A percentile compares a stretch with the other conserved stretches of the same genome.
Conservation (phyloP, 31 red algal species). For the Asparagopsis taxiformis region DNA sequence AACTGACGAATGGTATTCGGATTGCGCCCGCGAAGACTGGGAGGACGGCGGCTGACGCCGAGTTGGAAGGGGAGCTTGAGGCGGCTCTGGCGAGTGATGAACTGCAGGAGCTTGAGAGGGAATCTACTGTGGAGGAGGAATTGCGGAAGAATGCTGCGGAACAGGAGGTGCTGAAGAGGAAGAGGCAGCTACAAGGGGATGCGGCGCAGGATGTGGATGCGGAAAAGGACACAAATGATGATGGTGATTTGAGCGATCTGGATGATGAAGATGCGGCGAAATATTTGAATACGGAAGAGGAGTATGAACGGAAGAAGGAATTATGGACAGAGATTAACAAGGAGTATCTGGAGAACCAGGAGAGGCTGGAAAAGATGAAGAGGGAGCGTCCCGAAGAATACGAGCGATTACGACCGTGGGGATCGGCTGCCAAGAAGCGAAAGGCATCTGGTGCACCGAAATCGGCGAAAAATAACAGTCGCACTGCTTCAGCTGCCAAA, state of each 20-base stretch:
- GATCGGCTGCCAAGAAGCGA: slow-evolving; percentile 29
- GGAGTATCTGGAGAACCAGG: slow-evolving; percentile 87
- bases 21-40: slow-evolving; percentile 9
- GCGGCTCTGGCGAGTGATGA: slow-evolving; percentile 14
- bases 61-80: slow-evolving; percentile 7
- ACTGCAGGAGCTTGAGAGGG: slow-evolving; percentile 24
- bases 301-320: slow-evolving; percentile 62
- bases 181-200: neutral
- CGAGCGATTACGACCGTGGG: slow-evolving; percentile 50
- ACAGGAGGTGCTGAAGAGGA: neutral
- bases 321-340: slow-evolving; percentile 78
- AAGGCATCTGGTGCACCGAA: slow-evolving; percentile 9
- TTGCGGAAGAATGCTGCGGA: slow-evolving; percentile 1
- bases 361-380: slow-evolving; percentile 65
- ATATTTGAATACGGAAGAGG: slow-evolving; percentile 81
- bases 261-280: slow-evolving; percentile 72
- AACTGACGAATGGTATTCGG: neutral
- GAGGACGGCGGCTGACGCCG: slow-evolving; percentile 17
- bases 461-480: slow-evolving; percentile 7
- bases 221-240: slow-evolving; percentile 6
- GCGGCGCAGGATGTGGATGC: neutral
- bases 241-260: slow-evolving; percentile 65
- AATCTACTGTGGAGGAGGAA: slow-evolving; percentile 15
- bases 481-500: slow-evolving; percentile 31
- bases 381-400: slow-evolving; percentile 66